These are phyloP conservation scores for Boletus nobilissimus DNA, from an alignment of 1,284 basidiomycete genomes.

Conservation along the genomic window DNA sequence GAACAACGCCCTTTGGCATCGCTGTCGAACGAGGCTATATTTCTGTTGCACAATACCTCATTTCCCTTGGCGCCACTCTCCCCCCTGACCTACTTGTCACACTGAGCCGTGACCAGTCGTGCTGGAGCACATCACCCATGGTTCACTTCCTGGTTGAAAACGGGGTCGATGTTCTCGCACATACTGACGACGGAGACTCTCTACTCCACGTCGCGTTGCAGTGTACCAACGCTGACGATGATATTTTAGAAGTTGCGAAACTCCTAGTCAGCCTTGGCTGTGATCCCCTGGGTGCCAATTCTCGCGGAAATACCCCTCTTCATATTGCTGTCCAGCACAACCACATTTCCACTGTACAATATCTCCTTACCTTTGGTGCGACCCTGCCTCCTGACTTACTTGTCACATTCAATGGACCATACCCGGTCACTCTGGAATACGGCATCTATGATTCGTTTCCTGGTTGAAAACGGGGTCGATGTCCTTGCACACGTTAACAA, in stretches of 20 bases:
- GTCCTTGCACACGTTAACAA: background rate
- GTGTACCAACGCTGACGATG: no score
- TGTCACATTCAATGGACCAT: background rate
- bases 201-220: background rate
- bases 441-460: background rate
- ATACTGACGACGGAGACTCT: background rate
- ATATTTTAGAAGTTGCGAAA: no score
- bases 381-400: background rate
- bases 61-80: background rate
- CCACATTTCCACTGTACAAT: no score
- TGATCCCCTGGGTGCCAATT: no score
- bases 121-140: background rate
- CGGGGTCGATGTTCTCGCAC: background rate
- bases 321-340: no score
- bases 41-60: background rate
- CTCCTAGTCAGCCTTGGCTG: no score
- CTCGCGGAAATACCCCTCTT: no score
- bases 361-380: background rate
- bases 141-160: background rate
- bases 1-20: background rate
- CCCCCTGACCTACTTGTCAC: background rate
- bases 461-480: background rate
- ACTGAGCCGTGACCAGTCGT: background rate
- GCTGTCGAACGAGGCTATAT: background rate
- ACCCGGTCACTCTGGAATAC: no score